Evolutionary conservation across 495 filamentous ascomycete species (phyloP).

Genomic region (Chlorociboria aeruginascens): DNA sequence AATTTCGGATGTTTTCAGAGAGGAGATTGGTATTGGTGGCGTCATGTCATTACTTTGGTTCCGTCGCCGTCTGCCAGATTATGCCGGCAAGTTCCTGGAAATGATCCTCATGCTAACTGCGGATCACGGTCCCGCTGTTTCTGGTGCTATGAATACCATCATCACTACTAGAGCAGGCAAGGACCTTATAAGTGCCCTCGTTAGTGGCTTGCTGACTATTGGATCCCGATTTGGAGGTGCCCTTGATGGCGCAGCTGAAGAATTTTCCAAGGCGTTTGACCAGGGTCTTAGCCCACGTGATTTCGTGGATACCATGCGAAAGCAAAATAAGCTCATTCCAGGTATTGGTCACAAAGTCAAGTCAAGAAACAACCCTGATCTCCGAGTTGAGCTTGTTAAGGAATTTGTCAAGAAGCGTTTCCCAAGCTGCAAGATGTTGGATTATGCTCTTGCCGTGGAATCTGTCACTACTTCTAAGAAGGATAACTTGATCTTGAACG

Average conservation of each 20-base stretch:
- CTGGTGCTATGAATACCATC: slow-evolving; percentile 99
- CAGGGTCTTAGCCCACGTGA: slow-evolving; percentile 97
- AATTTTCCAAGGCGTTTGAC: slow-evolving; percentile 96
- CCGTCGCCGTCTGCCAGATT: slow-evolving; percentile 91
- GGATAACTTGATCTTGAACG: slow-evolving; percentile 99
- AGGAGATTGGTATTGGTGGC: slow-evolving; percentile 98
- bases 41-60: slow-evolving; percentile 99
- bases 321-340: slow-evolving; percentile 99
- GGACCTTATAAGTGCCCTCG: slow-evolving; percentile 90
- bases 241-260: slow-evolving; percentile 92
- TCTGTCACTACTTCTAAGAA: slow-evolving; percentile 98
- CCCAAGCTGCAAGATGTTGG: slow-evolving; percentile 90
- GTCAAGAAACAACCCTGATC: slow-evolving; percentile 98
- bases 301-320: slow-evolving; percentile 97
- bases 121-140: slow-evolving; percentile 97
- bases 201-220: slow-evolving; percentile 94
- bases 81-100: slow-evolving; percentile 97
- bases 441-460: slow-evolving; percentile 97
- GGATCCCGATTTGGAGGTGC: slow-evolving; percentile 98
- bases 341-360: slow-evolving; percentile 99
- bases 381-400: slow-evolving; percentile 98
- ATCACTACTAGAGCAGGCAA: slow-evolving; percentile 98
- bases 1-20: slow-evolving; percentile 97
- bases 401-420: slow-evolving; percentile 97
- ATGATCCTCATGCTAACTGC: slow-evolving; percentile 99